These are phyloP conservation scores for Pneumocystis wakefieldiae DNA, from an alignment of 1,139 yeast species.

Conservation along the genomic window DNA sequence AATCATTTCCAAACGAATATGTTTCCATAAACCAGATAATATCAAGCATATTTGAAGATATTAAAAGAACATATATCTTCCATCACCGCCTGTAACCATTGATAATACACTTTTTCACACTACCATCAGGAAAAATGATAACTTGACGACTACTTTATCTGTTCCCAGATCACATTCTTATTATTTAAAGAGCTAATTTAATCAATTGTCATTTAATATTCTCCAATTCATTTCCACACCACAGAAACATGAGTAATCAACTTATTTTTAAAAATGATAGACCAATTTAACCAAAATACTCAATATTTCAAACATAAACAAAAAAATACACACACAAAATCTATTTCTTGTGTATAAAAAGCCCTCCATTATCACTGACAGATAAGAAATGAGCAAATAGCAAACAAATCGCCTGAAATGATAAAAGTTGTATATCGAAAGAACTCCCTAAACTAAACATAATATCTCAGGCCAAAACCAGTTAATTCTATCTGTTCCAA, in stretches of 20 bases:
- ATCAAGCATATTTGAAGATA: neutral
- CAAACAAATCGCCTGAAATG: slow-evolving; percentile 14
- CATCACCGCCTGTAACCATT: neutral
- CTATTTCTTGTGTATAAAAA: slow-evolving; percentile 52
- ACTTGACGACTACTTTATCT: neutral
- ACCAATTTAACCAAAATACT: neutral
- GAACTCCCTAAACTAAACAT: slow-evolving; percentile 2
- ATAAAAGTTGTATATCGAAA: slow-evolving; percentile 21
- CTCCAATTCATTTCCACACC: neutral
- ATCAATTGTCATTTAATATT: neutral
- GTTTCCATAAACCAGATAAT: slow-evolving; percentile 36
- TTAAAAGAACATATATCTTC: neutral
- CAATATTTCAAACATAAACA: neutral
- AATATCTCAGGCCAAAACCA: neutral
- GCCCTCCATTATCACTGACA: slow-evolving; percentile 86
- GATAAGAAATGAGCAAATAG: slow-evolving; percentile 56
- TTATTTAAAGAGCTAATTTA: neutral
- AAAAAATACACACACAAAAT: neutral
- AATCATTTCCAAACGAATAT: slow-evolving; percentile 45
- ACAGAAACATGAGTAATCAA: neutral
- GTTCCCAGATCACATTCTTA: neutral
- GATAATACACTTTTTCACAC: neutral
- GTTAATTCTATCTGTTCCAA: neutral
- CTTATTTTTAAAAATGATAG: neutral
- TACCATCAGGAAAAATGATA: neutral